A percentile compares a stretch with the other conserved stretches of the same genome.
Conservation (phyloP, 495 filamentous ascomycete genomes). For the Neurospora tetrasperma region DNA sequence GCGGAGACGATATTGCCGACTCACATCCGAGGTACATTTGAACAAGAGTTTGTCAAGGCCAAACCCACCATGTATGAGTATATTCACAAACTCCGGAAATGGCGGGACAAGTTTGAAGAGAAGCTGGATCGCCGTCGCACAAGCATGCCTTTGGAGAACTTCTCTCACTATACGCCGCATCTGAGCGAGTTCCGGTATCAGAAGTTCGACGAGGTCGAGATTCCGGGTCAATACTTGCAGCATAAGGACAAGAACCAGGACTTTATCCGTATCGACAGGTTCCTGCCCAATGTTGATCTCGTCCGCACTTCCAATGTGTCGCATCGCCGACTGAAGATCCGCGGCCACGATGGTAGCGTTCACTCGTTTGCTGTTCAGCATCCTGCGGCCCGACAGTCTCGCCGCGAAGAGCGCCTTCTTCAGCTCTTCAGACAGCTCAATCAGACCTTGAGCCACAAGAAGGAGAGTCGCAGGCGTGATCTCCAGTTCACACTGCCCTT, state of each 20-base stretch:
- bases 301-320: slow-evolving; percentile 80
- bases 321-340: slow-evolving; percentile 85
- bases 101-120: slow-evolving; percentile 97
- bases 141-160: slow-evolving; percentile 57
- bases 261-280: slow-evolving; percentile 92
- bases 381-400: slow-evolving; percentile 79
- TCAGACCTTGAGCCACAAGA: slow-evolving; percentile 74
- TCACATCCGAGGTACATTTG: slow-evolving; percentile 89
- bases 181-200: slow-evolving; percentile 94
- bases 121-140: slow-evolving; percentile 80
- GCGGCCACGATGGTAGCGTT: slow-evolving; percentile 93
- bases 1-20: slow-evolving; percentile 89
- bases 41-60: slow-evolving; percentile 84
- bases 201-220: slow-evolving; percentile 97
- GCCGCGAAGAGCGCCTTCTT: slow-evolving; percentile 86
- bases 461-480: slow-evolving; percentile 88
- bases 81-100: slow-evolving; percentile 90
- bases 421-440: slow-evolving; percentile 99
- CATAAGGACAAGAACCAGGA: slow-evolving; percentile 98
- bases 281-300: slow-evolving; percentile 87
- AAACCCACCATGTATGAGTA: slow-evolving; percentile 97
- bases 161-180: slow-evolving; percentile 59
- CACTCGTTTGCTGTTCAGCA: slow-evolving; percentile 95
- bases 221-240: slow-evolving; percentile 92
- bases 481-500: slow-evolving; percentile 91